Evolutionary conservation across 2,329 filamentous ascomycete species (phyloP).

Genomic region (Fusarium robinianum): DNA sequence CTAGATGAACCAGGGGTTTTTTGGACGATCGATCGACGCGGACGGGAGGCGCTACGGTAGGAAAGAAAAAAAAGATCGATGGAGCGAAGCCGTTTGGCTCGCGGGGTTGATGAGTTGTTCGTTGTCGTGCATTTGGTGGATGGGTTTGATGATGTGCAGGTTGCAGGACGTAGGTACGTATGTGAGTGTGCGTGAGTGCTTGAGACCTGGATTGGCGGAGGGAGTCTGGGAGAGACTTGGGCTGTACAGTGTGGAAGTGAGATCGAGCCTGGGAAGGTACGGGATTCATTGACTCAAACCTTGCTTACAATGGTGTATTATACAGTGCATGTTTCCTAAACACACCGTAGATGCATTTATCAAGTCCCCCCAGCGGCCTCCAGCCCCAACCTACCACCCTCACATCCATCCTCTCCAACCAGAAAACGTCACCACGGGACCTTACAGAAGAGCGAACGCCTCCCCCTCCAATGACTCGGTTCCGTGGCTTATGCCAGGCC

Average conservation of each 20-base stretch:
- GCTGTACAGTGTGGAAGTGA: no score
- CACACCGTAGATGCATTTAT: conserved; percentile 11
- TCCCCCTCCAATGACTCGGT: conserved; percentile 15
- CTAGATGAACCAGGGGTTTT: neutral
- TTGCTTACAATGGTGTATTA: neutral
- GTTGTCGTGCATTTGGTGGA: conserved; percentile 31
- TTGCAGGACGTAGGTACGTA: no score
- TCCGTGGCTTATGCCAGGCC: neutral
- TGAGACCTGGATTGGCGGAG: no score
- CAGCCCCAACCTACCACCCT: neutral
- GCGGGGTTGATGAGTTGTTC: no score
- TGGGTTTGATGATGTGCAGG: conserved; percentile 12
- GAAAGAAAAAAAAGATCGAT: conserved; percentile 11
- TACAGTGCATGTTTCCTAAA: accelerated
- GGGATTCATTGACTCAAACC: no score
- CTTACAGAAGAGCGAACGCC: conserved; percentile 22
- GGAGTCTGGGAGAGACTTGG: no score
- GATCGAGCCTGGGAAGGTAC: no score
- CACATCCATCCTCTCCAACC: conserved; percentile 8
- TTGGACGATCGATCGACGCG: neutral
- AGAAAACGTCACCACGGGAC: conserved; percentile 28
- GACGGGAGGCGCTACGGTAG: conserved; percentile 13
- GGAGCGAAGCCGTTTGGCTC: no score
- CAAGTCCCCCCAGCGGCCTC: conserved; percentile 21
- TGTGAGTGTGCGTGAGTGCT: no score